phyloP scores from a whole-genome alignment of 1,284 basidiomycete species.

The Exobasidium cylindrosporum region DNA sequence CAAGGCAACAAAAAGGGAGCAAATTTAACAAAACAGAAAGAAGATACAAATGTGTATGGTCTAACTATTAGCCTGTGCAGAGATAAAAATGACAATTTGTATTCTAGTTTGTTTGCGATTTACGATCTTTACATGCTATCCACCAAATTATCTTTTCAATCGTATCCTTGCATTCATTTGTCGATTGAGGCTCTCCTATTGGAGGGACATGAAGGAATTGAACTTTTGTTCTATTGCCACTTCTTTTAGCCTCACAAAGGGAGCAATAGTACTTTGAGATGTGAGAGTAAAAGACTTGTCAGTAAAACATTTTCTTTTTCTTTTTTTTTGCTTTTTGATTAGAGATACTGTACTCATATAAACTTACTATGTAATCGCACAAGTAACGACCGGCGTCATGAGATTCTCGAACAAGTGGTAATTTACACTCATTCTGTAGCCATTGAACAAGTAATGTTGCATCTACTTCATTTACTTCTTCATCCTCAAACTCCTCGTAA shows the following conservation, averaged over 20 bases:
- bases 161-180: constrained; percentile 1
- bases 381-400: constrained; percentile 18
- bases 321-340: too few species aligned
- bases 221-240: constrained; percentile 4
- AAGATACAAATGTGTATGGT: too few species aligned
- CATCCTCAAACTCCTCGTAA: constrained; percentile 17
- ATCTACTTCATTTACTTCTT: constrained; percentile 15
- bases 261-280: constrained; percentile 15
- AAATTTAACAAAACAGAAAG: too few species aligned
- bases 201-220: constrained; percentile 20
- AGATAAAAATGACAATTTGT: background rate
- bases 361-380: constrained; percentile 20
- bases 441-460: constrained; percentile 12
- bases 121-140: background rate
- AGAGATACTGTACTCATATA: background rate
- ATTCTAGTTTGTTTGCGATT: background rate
- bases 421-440: constrained; percentile 9
- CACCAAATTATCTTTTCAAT: constrained; percentile 4
- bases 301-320: background rate
- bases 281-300: background rate
- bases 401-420: background rate
- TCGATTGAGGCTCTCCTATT: constrained; percentile 7
- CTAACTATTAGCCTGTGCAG: background rate
- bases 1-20: too few species aligned
- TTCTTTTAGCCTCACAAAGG: constrained; percentile 11